Evolutionary conservation across 148 eudicot genomes (phyloP).

Genomic region (Hydrangea macrophylla): DNA sequence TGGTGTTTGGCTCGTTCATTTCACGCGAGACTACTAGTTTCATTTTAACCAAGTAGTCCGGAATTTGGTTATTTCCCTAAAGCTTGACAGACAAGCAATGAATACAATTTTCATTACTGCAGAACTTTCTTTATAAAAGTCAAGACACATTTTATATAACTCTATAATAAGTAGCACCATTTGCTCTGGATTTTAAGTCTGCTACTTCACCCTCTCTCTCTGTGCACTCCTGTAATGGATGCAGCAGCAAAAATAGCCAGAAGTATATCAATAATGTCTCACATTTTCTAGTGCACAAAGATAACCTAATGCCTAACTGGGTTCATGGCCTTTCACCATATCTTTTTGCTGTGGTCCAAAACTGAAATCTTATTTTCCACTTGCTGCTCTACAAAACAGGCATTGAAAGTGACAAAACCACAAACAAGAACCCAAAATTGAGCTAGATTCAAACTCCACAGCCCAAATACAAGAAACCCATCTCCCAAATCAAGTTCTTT

Average conservation of each 20-base stretch:
- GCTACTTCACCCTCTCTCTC: neutral
- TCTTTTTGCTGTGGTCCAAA: neutral
- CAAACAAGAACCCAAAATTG: constrained; percentile 8
- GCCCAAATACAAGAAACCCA: neutral
- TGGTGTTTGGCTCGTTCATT: too few species aligned
- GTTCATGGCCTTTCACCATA: neutral
- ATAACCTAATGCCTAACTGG: neutral
- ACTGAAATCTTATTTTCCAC: neutral
- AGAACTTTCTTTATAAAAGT: neutral
- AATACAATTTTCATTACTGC: neutral
- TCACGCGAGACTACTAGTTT: too few species aligned
- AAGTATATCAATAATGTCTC: constrained; percentile 4
- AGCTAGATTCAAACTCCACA: constrained; percentile 3
- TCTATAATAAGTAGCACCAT: neutral
- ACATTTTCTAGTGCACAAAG: constrained; percentile 2
- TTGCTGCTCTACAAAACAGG: constrained; percentile 12
- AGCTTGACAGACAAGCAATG: neutral
- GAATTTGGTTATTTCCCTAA: neutral
- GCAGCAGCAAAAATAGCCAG: constrained; percentile 2
- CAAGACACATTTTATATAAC: neutral
- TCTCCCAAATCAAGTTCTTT: neutral
- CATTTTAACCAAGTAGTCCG: too few species aligned
- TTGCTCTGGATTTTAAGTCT: neutral
- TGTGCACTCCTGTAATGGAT: constrained; percentile 10
- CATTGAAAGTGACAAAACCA: constrained; percentile 15